phyloP scores from a whole-genome alignment of 2,329 filamentous ascomycete species.

The Clonostachys rhizophaga region DNA sequence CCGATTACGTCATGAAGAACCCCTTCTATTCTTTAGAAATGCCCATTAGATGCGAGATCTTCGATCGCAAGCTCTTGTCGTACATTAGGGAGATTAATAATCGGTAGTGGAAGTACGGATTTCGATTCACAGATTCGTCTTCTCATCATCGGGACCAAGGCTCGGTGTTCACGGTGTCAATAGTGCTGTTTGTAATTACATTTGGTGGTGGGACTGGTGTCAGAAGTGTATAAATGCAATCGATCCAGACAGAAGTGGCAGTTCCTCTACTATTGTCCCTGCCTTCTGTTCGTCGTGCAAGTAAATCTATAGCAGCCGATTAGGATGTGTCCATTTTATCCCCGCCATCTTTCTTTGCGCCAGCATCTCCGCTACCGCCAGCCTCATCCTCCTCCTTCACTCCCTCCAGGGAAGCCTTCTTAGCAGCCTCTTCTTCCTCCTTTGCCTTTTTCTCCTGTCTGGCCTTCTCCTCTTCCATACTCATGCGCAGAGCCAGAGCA shows the following conservation, averaged over 20 bases:
- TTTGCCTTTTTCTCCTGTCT: slow-evolving; percentile 81
- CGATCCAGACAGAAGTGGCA: too few relatives aligned
- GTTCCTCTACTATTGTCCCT: too few relatives aligned
- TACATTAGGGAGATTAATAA: slow-evolving; percentile 73
- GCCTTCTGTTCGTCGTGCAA: too few relatives aligned
- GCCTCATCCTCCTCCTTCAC: slow-evolving; percentile 78
- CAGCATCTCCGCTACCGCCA: slow-evolving; percentile 32
- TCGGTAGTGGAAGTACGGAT: slow-evolving; percentile 25
- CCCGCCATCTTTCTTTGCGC: slow-evolving; percentile 36
- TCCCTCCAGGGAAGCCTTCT: slow-evolving; percentile 72
- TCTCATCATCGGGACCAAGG: background rate
- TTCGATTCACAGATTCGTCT: background rate
- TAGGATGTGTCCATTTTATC: slow-evolving; percentile 89
- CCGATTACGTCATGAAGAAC: slow-evolving; percentile 99
- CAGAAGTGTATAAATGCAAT: too few relatives aligned
- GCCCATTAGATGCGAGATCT: slow-evolving; percentile 92
- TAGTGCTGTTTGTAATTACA: too few relatives aligned
- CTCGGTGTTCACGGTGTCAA: too few relatives aligned
- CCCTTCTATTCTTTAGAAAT: slow-evolving; percentile 98
- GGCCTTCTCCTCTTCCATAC: slow-evolving; percentile 96
- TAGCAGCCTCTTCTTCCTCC: slow-evolving; percentile 67
- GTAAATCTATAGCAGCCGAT: background rate
- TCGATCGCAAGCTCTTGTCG: slow-evolving; percentile 78
- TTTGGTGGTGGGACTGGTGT: too few relatives aligned
- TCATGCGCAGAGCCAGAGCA: slow-evolving; percentile 92